These are phyloP conservation scores for Pseudocercospora fuligena DNA, from an alignment of 2,329 filamentous ascomycete species.

Conservation along the genomic window DNA sequence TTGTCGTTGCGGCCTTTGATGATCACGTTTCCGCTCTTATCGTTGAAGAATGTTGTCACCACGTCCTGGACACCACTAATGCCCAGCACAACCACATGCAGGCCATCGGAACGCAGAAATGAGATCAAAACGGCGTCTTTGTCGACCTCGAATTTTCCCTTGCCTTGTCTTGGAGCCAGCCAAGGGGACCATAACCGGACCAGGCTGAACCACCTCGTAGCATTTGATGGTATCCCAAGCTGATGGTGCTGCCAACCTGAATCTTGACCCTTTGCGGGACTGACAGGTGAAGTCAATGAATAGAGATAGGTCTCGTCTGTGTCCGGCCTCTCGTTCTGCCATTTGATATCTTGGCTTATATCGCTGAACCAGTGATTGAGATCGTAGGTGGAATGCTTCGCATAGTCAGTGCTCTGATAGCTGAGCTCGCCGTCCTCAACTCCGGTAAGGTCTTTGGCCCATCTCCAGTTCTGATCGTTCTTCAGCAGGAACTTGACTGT, in stretches of 20 bases:
- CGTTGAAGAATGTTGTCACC: constrained; percentile 70
- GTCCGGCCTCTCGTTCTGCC: constrained; percentile 65
- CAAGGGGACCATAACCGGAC: constrained; percentile 81
- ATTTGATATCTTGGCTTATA: constrained; percentile 61
- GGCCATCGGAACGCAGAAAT: constrained; percentile 73
- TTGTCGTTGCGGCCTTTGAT: constrained; percentile 76
- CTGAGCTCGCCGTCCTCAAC: constrained; percentile 67
- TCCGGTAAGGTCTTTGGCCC: constrained; percentile 69
- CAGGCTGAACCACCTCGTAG: constrained; percentile 78
- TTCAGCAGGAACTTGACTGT: constrained; percentile 71
- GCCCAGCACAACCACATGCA: constrained; percentile 77
- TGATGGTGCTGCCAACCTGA: constrained; percentile 63
- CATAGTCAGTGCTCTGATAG: constrained; percentile 48
- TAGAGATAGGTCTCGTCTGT: constrained; percentile 72
- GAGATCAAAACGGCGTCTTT: constrained; percentile 79
- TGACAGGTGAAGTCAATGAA: constrained; percentile 64
- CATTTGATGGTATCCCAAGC: constrained; percentile 68
- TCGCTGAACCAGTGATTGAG: constrained; percentile 62
- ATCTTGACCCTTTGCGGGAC: constrained; percentile 59
- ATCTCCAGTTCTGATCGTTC: constrained; percentile 65
- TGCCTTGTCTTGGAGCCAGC: constrained; percentile 87
- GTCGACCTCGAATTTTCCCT: constrained; percentile 66
- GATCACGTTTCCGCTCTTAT: constrained; percentile 67
- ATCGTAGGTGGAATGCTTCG: constrained; percentile 43
- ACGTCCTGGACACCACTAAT: constrained; percentile 76